phyloP scores from a whole-genome alignment of 2,329 filamentous ascomycete genomes.

The Alternaria burnsii region DNA sequence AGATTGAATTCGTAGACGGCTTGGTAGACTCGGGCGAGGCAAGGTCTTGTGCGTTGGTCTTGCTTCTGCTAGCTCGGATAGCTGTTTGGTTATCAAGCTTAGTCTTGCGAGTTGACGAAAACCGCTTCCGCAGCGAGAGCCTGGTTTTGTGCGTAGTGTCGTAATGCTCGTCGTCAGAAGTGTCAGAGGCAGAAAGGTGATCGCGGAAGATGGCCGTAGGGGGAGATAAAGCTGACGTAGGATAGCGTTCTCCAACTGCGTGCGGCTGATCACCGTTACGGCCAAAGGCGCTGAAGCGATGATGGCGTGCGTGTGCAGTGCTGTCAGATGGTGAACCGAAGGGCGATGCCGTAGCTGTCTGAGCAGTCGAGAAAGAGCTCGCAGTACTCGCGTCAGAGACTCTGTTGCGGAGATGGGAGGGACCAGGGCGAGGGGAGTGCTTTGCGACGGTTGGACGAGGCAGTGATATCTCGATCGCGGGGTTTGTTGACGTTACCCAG shows the following conservation, averaged over 20 bases:
- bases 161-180: constrained; percentile 40
- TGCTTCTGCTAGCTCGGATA: constrained; percentile 22
- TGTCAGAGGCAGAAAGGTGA: constrained; percentile 34
- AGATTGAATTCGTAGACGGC: constrained; percentile 18
- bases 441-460: constrained; percentile 42
- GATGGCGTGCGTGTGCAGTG: constrained; percentile 25
- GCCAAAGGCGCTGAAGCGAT: constrained; percentile 34
- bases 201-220: constrained; percentile 46
- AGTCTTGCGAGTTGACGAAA: constrained; percentile 30
- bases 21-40: constrained; percentile 22
- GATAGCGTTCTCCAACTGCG: constrained; percentile 59
- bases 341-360: constrained; percentile 25
- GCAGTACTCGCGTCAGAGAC: constrained; percentile 36
- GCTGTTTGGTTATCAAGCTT: constrained; percentile 14
- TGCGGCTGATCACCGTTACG: constrained; percentile 39
- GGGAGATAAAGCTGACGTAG: constrained; percentile 56
- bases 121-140: constrained; percentile 34
- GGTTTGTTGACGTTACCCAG: constrained; percentile 51
- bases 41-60: constrained; percentile 23
- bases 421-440: constrained; percentile 40
- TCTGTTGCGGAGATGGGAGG: constrained; percentile 42
- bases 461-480: constrained; percentile 53
- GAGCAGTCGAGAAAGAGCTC: constrained; percentile 29
- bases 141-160: constrained; percentile 32
- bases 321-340: constrained; percentile 21